Percentiles rank a stretch among this genome's conserved stretches.
These are phyloP conservation scores for Cochlearia excelsa DNA, from an alignment of 345 rosid species.

Conservation along the genomic window DNA sequence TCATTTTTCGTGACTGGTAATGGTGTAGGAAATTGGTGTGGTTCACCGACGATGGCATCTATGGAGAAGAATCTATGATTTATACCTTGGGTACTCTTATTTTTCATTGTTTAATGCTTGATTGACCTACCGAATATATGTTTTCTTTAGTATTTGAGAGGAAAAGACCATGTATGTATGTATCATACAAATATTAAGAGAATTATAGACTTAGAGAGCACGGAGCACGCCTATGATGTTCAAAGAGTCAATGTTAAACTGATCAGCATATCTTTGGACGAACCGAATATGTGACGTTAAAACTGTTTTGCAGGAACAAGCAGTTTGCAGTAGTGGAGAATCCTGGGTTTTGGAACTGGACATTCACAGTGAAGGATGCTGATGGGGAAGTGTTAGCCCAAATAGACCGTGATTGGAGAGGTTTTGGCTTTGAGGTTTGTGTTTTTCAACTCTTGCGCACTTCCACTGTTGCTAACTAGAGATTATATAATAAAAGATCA, in stretches of 20 bases:
- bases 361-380: constrained; percentile 83
- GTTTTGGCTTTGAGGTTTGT: constrained; percentile 91
- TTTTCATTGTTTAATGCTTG: not conserved
- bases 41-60: constrained; percentile 97
- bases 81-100: constrained; percentile 71
- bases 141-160: not conserved
- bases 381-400: constrained; percentile 73
- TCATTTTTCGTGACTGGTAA: constrained; percentile 24
- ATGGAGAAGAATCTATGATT: constrained; percentile 93
- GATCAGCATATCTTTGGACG: not conserved
- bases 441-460: not conserved
- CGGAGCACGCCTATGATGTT: not conserved
- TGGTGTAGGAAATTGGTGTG: constrained; percentile 76
- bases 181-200: not conserved
- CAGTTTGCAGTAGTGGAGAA: constrained; percentile 93
- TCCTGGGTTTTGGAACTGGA: constrained; percentile 99
- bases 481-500: not conserved
- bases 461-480: not conserved
- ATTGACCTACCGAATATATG: constrained; percentile 1
- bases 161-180: not conserved
- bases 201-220: no score
- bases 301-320: constrained; percentile 48
- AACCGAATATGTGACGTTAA: constrained; percentile 8
- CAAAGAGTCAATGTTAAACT: not conserved
- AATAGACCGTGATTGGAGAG: constrained; percentile 97